Percentiles rank a stretch among this genome's conserved stretches.
phyloP scores from a whole-genome alignment of 371 early-diverging fungal genomes.

The Mycotypha africana region DNA sequence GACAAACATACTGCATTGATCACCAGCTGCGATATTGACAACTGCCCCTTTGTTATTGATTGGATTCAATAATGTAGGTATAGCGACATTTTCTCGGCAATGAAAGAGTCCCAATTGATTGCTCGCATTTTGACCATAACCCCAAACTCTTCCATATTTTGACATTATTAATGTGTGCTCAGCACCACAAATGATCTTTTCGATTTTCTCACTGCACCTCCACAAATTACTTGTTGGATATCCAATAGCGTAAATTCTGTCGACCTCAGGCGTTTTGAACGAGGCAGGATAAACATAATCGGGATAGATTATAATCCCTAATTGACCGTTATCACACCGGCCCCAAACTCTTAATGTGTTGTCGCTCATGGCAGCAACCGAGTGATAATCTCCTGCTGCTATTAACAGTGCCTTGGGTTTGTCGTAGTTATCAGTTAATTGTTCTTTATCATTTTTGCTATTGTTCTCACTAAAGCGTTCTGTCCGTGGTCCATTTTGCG shows the following conservation, averaged over 20 bases:
- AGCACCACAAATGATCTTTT: constrained; percentile 70
- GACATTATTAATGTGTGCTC: constrained; percentile 82
- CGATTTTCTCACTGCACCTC: constrained; percentile 30
- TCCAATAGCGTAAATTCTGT: constrained; percentile 52
- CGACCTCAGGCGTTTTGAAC: constrained; percentile 10
- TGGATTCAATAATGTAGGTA: no score
- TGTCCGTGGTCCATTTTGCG: no score
- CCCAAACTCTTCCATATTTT: neutral
- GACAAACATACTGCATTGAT: no score
- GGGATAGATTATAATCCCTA: constrained; percentile 48
- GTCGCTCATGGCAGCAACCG: constrained; percentile 62
- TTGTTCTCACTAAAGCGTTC: no score
- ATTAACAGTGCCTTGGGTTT: no score
- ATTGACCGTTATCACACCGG: constrained; percentile 85
- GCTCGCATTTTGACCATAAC: neutral
- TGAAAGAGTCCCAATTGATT: constrained; percentile 3
- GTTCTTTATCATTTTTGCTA: no score
- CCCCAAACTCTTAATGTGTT: constrained; percentile 81
- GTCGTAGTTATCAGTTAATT: no score
- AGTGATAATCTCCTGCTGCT: constrained; percentile 84
- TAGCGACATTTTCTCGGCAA: no score
- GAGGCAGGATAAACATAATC: constrained; percentile 25
- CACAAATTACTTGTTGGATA: constrained; percentile 43
- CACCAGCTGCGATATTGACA: no score
- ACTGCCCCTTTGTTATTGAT: no score